Base-by-base conservation (phyloP, 257 asterid species). In the Ilex asprella region DNA sequence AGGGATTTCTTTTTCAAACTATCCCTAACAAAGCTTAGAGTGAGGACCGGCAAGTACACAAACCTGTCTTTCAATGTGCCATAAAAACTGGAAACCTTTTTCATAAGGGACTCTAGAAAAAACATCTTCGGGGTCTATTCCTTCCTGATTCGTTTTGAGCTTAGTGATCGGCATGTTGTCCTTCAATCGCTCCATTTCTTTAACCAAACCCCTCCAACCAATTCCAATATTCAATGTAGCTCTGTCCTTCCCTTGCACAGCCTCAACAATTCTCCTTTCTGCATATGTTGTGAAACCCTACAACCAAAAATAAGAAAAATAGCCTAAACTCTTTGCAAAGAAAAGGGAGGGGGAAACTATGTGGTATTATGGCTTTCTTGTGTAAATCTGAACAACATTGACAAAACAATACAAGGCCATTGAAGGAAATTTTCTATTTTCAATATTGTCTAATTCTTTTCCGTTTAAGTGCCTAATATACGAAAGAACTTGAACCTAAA, bases 231-330 rank as follows among this genome's bases (percentile, higher is more conserved):
- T 89, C 57, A 92, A 67, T 56, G 75, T 80, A 67, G 91, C 94
- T 67, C 70, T 76, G 58, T 89, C 94, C 79, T 84, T 84, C 16
- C 97, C 99, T 83, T 89, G 96, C 73, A 92, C 95, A 44, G 76
- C 96, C 76, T 92, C 99, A 58, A 92, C 95, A 72, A 92, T 92
- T 66, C 97, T 78, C 63, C 96, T 67, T 73, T 92, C 96, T 11
- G 96, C 99, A 76, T 92, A 92, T 47, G 91, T 89, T 16, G 96
- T 89, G 76, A 92, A 89, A 46, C 99, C 99, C 97, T 92, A 58
- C 63, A 76, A 74, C 62, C 69, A 71, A 51, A 67, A 15, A n/a
- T 35, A 35, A 35, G 53, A 39, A 30, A 30, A 55, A 69, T 30
- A 62, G 66, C 16, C 39, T 27, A 58, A 61, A 31, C 16, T 11